Base-by-base conservation (phyloP, 257 asterid genomes). In the Ehretia macrophylla region DNA sequence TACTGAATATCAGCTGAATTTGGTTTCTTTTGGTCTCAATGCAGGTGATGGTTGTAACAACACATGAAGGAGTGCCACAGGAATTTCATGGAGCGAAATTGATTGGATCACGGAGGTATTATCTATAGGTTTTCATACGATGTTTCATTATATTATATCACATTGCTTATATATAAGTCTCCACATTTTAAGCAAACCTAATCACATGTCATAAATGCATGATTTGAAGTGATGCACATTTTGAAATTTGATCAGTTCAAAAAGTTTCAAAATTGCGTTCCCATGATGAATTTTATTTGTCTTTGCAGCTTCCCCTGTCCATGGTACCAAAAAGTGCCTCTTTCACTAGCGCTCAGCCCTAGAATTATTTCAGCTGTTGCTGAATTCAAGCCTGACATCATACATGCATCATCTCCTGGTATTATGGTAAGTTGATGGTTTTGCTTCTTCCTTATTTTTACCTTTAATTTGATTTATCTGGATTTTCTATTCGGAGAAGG, bases 401-500 rank as follows among this genome's bases (percentile, higher is more conserved):
- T 93, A 74, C 99, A 93, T 35, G 99, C 99, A 51, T 86, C 99
- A 16, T 93, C 99, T 60, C 99, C 99, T 11, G 99, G 99, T 35
- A 85, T 93, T 60, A 93, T 93, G 99, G 99, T 89, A 55, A 51
- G 63, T 40, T 66, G 58, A 54, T 45, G 54, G 9, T 4, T 51
- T 59, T 52, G 44, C 68, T 63, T 44, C 45, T 58, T 59, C 3
- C 23, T 42, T 66, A 56, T 39, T 13, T 48, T 46, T 55, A n/a
- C 51, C n/a, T n/a, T 51, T 45, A 23, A 17, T 42, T 65, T 54
- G 19, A 11, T 45, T 19, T 21, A 5, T 21, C 37, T 45, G 13
- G 49, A 65, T 6, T 10, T 10, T 53, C 20, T 14, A 59, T 42
- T 52, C 22, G 21, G 11, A 44, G 48, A 19, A 42, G 14, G 19